Evolutionary conservation across 768 basidiomycete species (phyloP), one percentile per base, ranked within the genome.

Genomic region (Rhizopogon vinicolor): DNA sequence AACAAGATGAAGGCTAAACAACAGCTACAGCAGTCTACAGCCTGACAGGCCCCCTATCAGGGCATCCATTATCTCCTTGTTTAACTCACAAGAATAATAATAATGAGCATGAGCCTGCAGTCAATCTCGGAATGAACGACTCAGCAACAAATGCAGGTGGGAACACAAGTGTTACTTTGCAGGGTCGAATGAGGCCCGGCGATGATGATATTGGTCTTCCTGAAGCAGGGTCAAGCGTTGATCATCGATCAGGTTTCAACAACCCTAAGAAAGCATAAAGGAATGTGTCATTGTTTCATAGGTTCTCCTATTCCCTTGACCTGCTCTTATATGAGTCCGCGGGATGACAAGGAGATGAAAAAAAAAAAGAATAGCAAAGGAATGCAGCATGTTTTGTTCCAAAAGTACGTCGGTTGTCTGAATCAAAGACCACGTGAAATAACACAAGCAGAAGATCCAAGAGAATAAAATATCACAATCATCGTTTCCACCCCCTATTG

Each of bases 381-480:
- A 72, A 53, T 44, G 68, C 66, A 25, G 64, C 54, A 62, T 60
- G 63, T 53, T 25, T 51, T 62, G 54, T 53, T 68, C 62, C 55
- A 53, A 53, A 52, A 44, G 22, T 50, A 50, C 51, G 44, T 63
- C 62, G 25, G 51, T 16, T 43, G 31, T 55, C 53, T 57, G 9
- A 59, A 51, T 33, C 54, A 64, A 44, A 58, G 60, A 51, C 54
- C 48, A 33, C 51, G 55, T 55, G 39, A 56, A 55, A 63, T 42
- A 54, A 55, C 58, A 68, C 61, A 62, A 37, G 41, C 42, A 29
- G 44, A 56, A 63, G 59, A 62, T 62, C 57, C 56, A 55, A 39
- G 44, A 40, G 40, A 25, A 58, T 64, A 56, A 57, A 53, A 60
- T 61, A 59, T 55, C 13, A 50, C 18, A 52, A 54, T 58, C 57